Conservation (phyloP, 148 eudicot species). For the Vaccinium macrocarpon region DNA sequence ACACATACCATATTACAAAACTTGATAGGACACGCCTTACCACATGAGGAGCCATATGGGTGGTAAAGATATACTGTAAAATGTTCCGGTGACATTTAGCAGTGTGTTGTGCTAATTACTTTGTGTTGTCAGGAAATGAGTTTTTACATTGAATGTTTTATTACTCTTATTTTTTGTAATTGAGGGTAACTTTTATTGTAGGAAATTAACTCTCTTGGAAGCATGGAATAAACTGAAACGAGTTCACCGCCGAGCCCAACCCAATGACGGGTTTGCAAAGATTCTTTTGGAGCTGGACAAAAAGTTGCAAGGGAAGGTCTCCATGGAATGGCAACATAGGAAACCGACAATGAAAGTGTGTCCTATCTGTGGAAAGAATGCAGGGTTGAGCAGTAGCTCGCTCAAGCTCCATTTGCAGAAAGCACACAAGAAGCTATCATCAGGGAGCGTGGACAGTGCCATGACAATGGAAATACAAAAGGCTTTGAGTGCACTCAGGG, state of each 20-base stretch:
- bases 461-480: conserved; percentile 97
- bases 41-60: background rate
- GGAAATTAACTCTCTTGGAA: conserved; percentile 68
- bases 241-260: conserved; percentile 92
- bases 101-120: background rate
- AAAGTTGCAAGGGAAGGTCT: conserved; percentile 75
- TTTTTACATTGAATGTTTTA: background rate
- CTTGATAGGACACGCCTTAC: too few species aligned
- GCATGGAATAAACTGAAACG: conserved; percentile 86
- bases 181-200: conserved; percentile 24
- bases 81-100: background rate
- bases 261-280: conserved; percentile 95
- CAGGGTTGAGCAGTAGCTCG: conserved; percentile 93
- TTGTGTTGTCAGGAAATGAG: background rate
- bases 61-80: background rate
- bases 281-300: conserved; percentile 70
- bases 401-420: conserved; percentile 95
- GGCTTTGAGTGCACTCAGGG: conserved; percentile 66
- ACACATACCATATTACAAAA: too few species aligned
- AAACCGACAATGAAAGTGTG: conserved; percentile 89
- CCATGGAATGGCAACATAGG: conserved; percentile 98
- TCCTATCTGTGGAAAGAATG: conserved; percentile 95
- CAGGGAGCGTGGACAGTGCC: conserved; percentile 98
- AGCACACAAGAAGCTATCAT: conserved; percentile 80
- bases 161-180: background rate